A percentile compares a stretch with the other conserved stretches of the same genome.
These are phyloP conservation scores for Oryza australiensis DNA, from an alignment of 176 grass and related monocot genomes.

Conservation along the genomic window DNA sequence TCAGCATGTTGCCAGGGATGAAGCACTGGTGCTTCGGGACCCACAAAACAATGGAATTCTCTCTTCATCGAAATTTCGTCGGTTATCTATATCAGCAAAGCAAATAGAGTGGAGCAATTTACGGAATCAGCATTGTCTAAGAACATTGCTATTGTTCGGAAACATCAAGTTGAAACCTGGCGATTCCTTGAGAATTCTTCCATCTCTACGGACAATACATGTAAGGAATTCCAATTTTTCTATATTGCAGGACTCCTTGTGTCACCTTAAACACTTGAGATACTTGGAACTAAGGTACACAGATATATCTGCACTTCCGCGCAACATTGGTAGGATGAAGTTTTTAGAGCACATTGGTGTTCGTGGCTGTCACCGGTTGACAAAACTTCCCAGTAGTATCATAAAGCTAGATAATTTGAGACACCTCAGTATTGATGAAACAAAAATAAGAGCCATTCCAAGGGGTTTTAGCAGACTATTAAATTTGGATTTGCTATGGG, in stretches of 20 bases:
- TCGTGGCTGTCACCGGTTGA: background rate
- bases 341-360: background rate
- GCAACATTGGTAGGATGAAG: background rate
- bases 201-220: background rate
- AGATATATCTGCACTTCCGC: background rate
- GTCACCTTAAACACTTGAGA: background rate
- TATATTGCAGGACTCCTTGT: background rate
- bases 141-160: background rate
- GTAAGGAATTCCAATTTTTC: background rate
- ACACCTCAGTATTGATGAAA: background rate
- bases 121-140: background rate
- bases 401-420: background rate
- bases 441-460: no score
- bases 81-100: background rate
- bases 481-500: no score
- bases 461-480: no score
- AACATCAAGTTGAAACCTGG: background rate
- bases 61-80: background rate
- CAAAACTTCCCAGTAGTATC: slow-evolving; percentile 1
- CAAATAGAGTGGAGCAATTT: background rate
- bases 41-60: background rate
- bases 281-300: background rate
- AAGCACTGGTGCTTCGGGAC: background rate
- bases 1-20: background rate
- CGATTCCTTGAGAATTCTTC: background rate